Evolutionary conservation across 768 basidiomycete genomes (phyloP).

Genomic region (Termitomyces titanicus): DNA sequence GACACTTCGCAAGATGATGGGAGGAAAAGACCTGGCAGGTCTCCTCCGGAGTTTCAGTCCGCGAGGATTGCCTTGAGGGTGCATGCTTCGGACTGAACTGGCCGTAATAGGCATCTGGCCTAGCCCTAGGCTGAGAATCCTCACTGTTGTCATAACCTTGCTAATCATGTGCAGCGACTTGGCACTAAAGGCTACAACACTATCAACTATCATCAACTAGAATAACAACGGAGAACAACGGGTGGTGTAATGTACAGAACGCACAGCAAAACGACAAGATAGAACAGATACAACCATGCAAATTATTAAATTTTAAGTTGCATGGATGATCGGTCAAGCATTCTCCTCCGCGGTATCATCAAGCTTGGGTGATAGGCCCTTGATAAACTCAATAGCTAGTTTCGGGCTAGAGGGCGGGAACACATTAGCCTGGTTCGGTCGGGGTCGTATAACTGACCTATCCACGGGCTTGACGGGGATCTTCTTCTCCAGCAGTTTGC

Average conservation of each 20-base stretch:
- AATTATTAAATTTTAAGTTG: neutral
- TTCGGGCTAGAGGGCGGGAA: constrained; percentile 41
- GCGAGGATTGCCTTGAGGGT: neutral
- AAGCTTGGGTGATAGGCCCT: constrained; percentile 28
- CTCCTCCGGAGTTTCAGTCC: neutral
- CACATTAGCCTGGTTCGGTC: neutral
- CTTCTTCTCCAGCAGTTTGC: constrained; percentile 81
- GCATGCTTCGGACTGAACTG: neutral
- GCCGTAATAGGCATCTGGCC: neutral
- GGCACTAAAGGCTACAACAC: neutral
- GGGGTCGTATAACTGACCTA: constrained; percentile 45
- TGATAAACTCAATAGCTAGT: constrained; percentile 65
- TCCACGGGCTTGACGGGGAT: constrained; percentile 85
- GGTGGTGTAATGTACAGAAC: constrained; percentile 5
- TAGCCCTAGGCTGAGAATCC: no score
- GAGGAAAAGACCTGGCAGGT: no score
- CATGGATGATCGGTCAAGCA: neutral
- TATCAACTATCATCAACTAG: neutral
- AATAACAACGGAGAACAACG: constrained; percentile 1
- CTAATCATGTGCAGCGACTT: neutral
- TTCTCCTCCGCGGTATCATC: constrained; percentile 1
- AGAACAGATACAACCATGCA: constrained; percentile 3
- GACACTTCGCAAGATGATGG: neutral
- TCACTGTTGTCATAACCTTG: no score
- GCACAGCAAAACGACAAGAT: constrained; percentile 3